Base-by-base conservation (phyloP, 495 filamentous ascomycete genomes). In the Neurospora cerealis region DNA sequence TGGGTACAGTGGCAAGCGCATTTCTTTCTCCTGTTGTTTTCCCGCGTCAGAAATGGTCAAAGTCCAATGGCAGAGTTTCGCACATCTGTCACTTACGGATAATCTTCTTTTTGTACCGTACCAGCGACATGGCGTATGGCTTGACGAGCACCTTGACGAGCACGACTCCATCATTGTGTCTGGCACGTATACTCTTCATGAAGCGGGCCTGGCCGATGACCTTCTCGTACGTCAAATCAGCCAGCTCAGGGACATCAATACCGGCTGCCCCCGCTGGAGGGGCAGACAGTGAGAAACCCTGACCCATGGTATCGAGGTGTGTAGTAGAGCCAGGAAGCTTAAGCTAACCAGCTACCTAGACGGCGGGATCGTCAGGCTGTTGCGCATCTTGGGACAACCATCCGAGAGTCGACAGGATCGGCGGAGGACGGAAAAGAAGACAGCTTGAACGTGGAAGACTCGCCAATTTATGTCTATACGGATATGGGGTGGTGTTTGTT, bases 101-200 rank as follows among this genome's bases (percentile, higher is more conserved):
- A 54, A 98, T 91, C 38, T 85, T 87, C 79, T 89, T 88, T 74
- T 92, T 89, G 81, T 97, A 95, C 76, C 88, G 85, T 73, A 91
- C 91, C 75, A 98, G 85, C 69, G 92, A 87, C 86, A 96, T 89
- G 72, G 88, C 88, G 74, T 88, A 96, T 17, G 95, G 94, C 80
- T 98, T 99, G 84, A 97, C 91, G 72, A 97, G 91, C 17, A 97
- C 91, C 83, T 98, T 98, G 78, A 94, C 93, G 71, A 98, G 90
- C 28, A 96, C 94, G 21, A 97, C 84, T 69, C 96, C 96, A 86
- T 97, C 92, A 69, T 90, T 90, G 80, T 96, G 92, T 69, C 94
- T 87, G 21, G 96, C 96, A 74, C 95, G 89, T 75, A 98, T 94
- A 75, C 92, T 95, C 83, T 98, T 98, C 90, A 98, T 95, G 79